Evolutionary conservation across 2,329 filamentous ascomycete species (phyloP).

Genomic region (Colletotrichum sp.): DNA sequence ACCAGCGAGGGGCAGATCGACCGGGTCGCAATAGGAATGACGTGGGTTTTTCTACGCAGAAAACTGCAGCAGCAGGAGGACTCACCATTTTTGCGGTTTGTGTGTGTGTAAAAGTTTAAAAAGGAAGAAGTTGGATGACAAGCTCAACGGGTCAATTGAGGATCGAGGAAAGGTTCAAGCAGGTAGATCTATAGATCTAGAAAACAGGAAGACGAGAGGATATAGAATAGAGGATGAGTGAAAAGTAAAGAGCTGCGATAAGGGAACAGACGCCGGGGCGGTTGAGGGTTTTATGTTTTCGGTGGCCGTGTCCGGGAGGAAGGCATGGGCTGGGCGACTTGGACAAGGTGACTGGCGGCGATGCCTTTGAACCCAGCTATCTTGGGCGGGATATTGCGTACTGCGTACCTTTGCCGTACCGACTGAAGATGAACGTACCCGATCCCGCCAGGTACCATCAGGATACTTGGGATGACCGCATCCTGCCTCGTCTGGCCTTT

Average conservation of each 20-base stretch:
- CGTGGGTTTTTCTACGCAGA: not conserved
- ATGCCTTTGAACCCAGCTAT: conserved; percentile 9
- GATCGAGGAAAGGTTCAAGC: not conserved
- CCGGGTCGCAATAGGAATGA: not conserved
- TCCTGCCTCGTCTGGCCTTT: not conserved
- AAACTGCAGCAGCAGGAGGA: not conserved
- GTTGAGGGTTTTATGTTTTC: conserved; percentile 27
- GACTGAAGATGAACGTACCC: not conserved
- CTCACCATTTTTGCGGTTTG: conserved; percentile 27
- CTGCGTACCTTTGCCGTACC: not conserved
- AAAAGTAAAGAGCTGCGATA: not conserved
- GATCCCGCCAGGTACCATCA: conserved; percentile 7
- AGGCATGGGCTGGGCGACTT: conserved; percentile 1
- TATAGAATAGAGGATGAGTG: not conserved
- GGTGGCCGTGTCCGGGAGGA: not conserved
- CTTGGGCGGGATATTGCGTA: not conserved
- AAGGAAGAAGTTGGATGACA: not conserved
- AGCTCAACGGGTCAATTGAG: not conserved
- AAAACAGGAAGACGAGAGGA: not conserved
- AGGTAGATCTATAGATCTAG: not conserved
- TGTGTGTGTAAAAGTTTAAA: conserved; percentile 6
- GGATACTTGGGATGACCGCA: conserved; percentile 7
- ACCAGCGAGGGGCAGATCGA: not conserved
- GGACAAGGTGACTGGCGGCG: not conserved
- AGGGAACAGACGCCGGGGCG: conserved; percentile 7